These are phyloP conservation scores for Umbellularia californica DNA, from an alignment of 164 flowering plant species.

Conservation along the genomic window DNA sequence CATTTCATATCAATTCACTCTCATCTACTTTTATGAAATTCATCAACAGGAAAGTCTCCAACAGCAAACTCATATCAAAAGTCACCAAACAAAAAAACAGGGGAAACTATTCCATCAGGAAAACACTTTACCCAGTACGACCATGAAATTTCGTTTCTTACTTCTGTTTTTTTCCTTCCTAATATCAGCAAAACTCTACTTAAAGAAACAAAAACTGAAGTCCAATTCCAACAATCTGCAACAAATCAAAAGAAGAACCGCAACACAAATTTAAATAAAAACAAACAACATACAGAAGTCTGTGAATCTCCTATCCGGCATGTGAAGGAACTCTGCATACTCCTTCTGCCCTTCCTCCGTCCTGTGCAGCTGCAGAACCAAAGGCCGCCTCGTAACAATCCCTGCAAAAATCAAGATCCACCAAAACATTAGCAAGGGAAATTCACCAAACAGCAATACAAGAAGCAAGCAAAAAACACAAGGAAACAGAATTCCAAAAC, in stretches of 20 bases:
- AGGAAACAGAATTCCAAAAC: not conserved
- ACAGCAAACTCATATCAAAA: no score
- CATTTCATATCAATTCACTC: no score
- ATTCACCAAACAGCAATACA: not conserved
- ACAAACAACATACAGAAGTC: constrained; percentile 44
- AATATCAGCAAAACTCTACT: no score
- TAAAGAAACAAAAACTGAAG: no score
- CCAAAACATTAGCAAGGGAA: not conserved
- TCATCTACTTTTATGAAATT: no score
- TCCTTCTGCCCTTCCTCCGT: constrained; percentile 55
- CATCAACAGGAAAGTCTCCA: no score
- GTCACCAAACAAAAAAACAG: no score
- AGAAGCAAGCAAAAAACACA: not conserved
- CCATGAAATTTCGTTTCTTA: no score
- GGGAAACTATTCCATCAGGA: no score
- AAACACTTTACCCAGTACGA: no score
- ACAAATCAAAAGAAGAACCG: not conserved
- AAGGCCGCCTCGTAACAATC: constrained; percentile 79
- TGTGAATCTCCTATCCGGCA: constrained; percentile 46
- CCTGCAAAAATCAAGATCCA: constrained; percentile 33
- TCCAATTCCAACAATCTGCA: not conserved
- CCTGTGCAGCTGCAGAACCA: constrained; percentile 77
- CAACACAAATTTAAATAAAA: no score
- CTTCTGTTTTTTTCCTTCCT: no score
- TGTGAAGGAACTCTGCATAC: constrained; percentile 74